These are phyloP conservation scores for Cystofilobasidium ferigula DNA, from an alignment of 768 basidiomycete genomes.

Conservation along the genomic window DNA sequence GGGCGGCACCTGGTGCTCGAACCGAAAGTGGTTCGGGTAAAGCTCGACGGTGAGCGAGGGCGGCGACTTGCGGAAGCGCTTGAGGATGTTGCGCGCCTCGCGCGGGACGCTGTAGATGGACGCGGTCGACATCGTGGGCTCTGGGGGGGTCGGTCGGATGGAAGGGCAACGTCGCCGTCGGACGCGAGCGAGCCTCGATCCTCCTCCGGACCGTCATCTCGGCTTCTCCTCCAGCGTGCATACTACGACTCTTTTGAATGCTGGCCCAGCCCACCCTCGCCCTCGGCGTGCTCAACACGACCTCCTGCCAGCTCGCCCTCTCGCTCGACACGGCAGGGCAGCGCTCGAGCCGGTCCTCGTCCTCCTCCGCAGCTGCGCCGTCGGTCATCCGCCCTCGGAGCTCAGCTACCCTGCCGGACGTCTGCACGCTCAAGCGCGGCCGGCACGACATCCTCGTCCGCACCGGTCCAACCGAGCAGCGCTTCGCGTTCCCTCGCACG, in stretches of 20 bases:
- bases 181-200: neutral
- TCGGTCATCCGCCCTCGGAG: neutral
- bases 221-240: too few species aligned
- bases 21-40: slow-evolving; percentile 39
- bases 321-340: neutral
- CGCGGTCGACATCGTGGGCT: slow-evolving; percentile 34
- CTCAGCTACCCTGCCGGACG: too few species aligned
- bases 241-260: too few species aligned
- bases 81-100: slow-evolving; percentile 39
- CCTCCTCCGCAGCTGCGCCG: neutral
- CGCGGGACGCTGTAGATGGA: slow-evolving; percentile 41
- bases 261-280: neutral
- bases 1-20: slow-evolving; percentile 39
- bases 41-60: slow-evolving; percentile 41
- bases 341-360: neutral
- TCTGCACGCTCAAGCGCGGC: too few species aligned
- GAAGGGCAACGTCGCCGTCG: too few species aligned
- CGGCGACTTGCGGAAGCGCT: slow-evolving; percentile 39
- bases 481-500: too few species aligned
- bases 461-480: too few species aligned
- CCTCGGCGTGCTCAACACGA: too few species aligned
- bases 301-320: neutral
- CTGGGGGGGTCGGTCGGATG: too few species aligned
- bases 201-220: neutral
- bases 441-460: too few species aligned